Conservation (phyloP, 148 eudicot genomes). For the Linanthus parryae region DNA sequence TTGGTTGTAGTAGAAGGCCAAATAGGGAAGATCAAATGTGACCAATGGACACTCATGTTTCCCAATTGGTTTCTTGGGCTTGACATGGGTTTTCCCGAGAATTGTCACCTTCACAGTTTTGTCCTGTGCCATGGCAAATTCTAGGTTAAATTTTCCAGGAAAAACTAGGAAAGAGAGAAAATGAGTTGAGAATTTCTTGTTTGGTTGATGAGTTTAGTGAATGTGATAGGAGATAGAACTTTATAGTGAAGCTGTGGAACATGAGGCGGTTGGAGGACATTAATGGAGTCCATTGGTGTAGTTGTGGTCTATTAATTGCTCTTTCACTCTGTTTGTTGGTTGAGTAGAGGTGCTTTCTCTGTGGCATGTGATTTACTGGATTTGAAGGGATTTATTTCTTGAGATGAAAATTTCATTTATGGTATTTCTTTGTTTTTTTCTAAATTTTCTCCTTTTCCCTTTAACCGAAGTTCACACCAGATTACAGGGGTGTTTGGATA, state of each 20-base stretch:
- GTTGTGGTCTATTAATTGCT: constrained; percentile 36
- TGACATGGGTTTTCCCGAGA: constrained; percentile 43
- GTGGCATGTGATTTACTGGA: too few species aligned
- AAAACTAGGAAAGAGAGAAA: too few species aligned
- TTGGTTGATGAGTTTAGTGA: constrained; percentile 17
- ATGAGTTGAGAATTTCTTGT: neutral
- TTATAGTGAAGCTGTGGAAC: too few species aligned
- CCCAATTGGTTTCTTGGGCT: constrained; percentile 60
- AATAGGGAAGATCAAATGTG: constrained; percentile 89
- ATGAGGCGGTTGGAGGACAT: constrained; percentile 21
- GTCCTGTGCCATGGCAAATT: constrained; percentile 19
- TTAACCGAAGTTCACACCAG: too few species aligned
- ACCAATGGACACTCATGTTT: constrained; percentile 66
- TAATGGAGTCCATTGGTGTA: constrained; percentile 15
- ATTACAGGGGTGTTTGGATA: too few species aligned
- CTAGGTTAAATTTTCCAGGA: constrained; percentile 3
- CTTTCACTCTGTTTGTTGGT: neutral
- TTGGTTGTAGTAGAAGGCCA: constrained; percentile 91
- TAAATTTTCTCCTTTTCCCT: too few species aligned
- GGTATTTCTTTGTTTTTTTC: too few species aligned
- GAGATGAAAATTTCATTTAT: too few species aligned
- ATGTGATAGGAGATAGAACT: constrained; percentile 11
- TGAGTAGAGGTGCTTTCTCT: too few species aligned
- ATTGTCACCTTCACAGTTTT: constrained; percentile 38
- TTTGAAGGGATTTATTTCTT: too few species aligned